Evolutionary conservation across 2,329 filamentous ascomycete species (phyloP).

Genomic region (Aureobasidium pullulans): DNA sequence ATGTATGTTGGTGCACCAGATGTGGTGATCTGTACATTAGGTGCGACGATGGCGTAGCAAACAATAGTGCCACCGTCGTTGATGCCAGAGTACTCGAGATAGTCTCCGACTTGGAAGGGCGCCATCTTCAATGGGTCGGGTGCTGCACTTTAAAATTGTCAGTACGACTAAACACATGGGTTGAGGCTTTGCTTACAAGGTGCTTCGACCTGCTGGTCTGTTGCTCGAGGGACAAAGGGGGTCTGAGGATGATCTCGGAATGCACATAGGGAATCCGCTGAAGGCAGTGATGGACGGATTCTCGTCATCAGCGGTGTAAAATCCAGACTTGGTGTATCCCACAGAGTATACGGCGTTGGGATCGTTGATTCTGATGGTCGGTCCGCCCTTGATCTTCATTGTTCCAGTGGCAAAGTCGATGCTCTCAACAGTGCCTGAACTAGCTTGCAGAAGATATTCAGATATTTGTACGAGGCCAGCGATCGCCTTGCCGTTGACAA

Average conservation of each 20-base stretch:
- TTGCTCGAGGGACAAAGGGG: slow-evolving; percentile 32
- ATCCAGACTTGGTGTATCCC: slow-evolving; percentile 30
- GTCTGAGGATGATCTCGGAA: slow-evolving; percentile 36
- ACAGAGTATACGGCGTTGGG: slow-evolving; percentile 19
- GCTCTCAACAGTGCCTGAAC: slow-evolving; percentile 30
- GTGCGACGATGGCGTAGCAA: slow-evolving; percentile 30
- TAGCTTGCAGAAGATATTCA: slow-evolving; percentile 30
- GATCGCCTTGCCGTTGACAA: slow-evolving; percentile 30
- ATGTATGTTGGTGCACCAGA: slow-evolving; percentile 33
- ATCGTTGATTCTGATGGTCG: slow-evolving; percentile 21
- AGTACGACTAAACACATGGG: neutral
- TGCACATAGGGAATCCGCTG: slow-evolving; percentile 46
- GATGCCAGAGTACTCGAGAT: slow-evolving; percentile 34
- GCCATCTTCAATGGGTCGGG: slow-evolving; percentile 34
- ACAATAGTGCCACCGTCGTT: slow-evolving; percentile 28
- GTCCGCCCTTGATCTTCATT: slow-evolving; percentile 32
- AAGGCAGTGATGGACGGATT: slow-evolving; percentile 36
- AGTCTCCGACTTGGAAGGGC: slow-evolving; percentile 35
- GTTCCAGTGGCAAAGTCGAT: slow-evolving; percentile 28
- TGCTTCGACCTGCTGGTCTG: slow-evolving; percentile 25
- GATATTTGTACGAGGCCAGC: slow-evolving; percentile 34
- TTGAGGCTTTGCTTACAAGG: slow-evolving; percentile 17
- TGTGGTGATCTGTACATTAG: slow-evolving; percentile 34
- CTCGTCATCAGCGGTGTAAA: slow-evolving; percentile 42
- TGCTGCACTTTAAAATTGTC: slow-evolving; percentile 17